Evolutionary conservation across 495 filamentous ascomycete species (phyloP), one percentile per base, ranked within the genome.

Genomic region (Baudoinia panamericana): DNA sequence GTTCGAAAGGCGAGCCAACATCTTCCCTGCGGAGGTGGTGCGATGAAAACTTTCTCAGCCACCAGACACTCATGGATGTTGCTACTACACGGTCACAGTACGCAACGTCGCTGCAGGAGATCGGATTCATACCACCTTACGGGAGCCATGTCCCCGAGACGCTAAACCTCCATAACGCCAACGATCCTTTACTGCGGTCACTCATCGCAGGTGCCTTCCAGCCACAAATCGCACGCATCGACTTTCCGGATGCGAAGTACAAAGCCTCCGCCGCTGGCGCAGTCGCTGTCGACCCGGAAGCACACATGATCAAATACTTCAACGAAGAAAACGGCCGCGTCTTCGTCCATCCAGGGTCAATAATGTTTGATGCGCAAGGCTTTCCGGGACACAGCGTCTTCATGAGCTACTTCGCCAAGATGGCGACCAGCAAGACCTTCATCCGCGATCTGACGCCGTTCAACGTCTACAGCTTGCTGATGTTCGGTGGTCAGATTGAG

Each of bases 201-300:
- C 68, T 97, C 5, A 73, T 93, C n/a, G 88, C 87, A 11, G 84
- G 76, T 12, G 76, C 90, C 7, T 94, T 96, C 69, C 77, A 80
- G 22, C 90, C 90, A 0, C 85, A 96, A 54, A 70, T 93, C 43
- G 86, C 83, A 18, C 76, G 86, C 30, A 93, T 97, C 57, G 77
- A 78, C 27, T 80, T 93, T 55, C 90, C 90, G 0, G 84, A 94
- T 61, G 88, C 92, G 68, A 94, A 92, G 56, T 97, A 90, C 61
- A 80, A 82, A 23, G 73, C 76, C 21, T 82, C 80, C 0, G 67
- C 86, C 39, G 77, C 82, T 2, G 90, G 90, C 20, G 82, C 90
- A 3, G 78, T 97, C 1, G 88, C 86, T 54, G 63, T 94, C 2
- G 90, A 97, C 52, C 88, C 88, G 0, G 90, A 95, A 61, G 87